Base-by-base conservation (phyloP, 164 flowering plant genomes). In the Magnolia kwangsiensis region DNA sequence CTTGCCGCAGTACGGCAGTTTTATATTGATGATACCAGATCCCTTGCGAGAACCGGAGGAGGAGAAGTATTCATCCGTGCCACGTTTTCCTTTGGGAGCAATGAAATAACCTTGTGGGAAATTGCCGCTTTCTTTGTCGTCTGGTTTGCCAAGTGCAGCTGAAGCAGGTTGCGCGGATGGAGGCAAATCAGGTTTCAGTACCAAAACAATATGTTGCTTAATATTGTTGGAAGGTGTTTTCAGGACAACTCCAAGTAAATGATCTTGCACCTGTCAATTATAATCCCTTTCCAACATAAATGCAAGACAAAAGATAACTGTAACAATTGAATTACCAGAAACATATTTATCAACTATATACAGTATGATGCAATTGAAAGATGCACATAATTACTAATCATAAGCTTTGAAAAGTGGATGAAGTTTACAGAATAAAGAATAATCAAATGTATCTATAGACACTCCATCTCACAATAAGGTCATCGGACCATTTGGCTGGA, bases 231-330 rank as follows among this genome's bases (percentile, higher is more conserved):
- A 80, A 76, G 91, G 88, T 71, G 87, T 71, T 84, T 92, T 90
- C 68, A 94, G 76, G n/a, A 96, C 86, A 23, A 89, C 97, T 76
- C 98, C 99, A 71, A 96, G 91, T 66, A 94, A 87, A 86, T 92
- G 97, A 73, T 92, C 98, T 79, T 89, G 89, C 37, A 80, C 91
- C 99, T 91, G 91, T 74, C 71, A 81, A 76, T 76, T 51, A 29
- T 3, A 58, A 45, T 14, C 20, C 45, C 8, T 10, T 13, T n/a
- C 45, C 50, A 75, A 66, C 49, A 55, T 51, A 18, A 21, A 51
- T 23, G 63, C 8, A 5, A 72, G 45, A 24, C 27, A 14, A 69
- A 69, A 16, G 74, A 51, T 23, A 37, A 4, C 10, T 50, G 70
- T 29, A 24, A 8, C 45, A 37, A 3, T 13, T 23, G 29, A 65